phyloP scores from a whole-genome alignment of 2,329 filamentous ascomycete genomes.

The Pezicula neosporulosa region DNA sequence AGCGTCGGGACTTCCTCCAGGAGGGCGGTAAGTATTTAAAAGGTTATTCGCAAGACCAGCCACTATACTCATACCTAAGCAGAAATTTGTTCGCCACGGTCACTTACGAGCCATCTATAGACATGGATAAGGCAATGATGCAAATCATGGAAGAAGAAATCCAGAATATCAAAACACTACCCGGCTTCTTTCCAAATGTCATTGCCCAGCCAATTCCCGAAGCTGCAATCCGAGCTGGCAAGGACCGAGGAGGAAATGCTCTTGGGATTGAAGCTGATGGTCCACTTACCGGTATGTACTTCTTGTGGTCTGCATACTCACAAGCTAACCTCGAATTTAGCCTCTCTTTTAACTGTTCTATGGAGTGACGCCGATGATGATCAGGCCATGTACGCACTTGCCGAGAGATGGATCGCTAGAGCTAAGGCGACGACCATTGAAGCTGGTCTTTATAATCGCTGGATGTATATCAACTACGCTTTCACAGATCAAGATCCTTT shows the following conservation, averaged over 20 bases:
- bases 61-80: too few species aligned
- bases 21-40: too few species aligned
- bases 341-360: not conserved
- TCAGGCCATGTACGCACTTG: not conserved
- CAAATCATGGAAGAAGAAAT: conserved; percentile 1
- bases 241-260: conserved; percentile 16
- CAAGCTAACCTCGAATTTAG: not conserved
- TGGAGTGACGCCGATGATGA: conserved; percentile 1
- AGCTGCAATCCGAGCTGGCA: conserved; percentile 12
- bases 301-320: not conserved
- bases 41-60: too few species aligned
- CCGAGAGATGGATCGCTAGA: not conserved
- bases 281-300: conserved; percentile 9
- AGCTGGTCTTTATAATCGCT: conserved; percentile 4
- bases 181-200: conserved; percentile 9
- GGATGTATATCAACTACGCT: conserved; percentile 8
- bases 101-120: conserved; percentile 1
- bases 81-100: not conserved
- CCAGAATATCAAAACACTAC: conserved; percentile 6
- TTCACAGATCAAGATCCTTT: conserved; percentile 5
- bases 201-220: conserved; percentile 11
- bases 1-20: too few species aligned
- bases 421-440: not conserved
- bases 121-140: not conserved
- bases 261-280: conserved; percentile 14